phyloP scores from a whole-genome alignment of 2,329 filamentous ascomycete species.

The Diplodia sapinea region DNA sequence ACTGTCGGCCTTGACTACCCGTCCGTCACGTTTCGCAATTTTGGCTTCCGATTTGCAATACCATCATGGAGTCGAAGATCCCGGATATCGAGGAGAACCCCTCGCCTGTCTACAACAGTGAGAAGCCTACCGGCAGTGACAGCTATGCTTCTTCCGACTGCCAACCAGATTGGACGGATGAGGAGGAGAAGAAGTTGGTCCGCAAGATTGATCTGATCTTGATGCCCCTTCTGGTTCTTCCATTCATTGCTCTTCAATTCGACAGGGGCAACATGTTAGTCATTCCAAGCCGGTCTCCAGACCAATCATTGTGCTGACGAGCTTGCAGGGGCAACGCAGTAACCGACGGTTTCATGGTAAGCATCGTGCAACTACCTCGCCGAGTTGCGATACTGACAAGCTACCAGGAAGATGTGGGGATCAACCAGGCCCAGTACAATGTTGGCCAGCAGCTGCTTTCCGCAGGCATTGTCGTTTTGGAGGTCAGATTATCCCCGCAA shows the following conservation, averaged over 20 bases:
- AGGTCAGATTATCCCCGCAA: constrained; percentile 30
- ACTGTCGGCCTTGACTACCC: not conserved
- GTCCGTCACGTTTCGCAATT: constrained; percentile 10
- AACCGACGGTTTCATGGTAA: constrained; percentile 40
- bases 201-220: constrained; percentile 42
- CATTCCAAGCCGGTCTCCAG: too few species aligned
- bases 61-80: constrained; percentile 15
- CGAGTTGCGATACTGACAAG: not conserved
- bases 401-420: constrained; percentile 38
- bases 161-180: constrained; percentile 35
- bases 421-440: constrained; percentile 43
- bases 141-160: constrained; percentile 10
- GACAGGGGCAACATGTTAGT: constrained; percentile 40
- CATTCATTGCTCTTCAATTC: constrained; percentile 44
- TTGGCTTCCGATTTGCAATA: constrained; percentile 4
- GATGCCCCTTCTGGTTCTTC: constrained; percentile 43
- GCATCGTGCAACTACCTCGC: not conserved
- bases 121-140: constrained; percentile 7
- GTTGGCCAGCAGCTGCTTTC: constrained; percentile 45
- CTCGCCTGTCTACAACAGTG: not conserved
- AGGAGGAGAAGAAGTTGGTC: constrained; percentile 41
- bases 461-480: constrained; percentile 43
- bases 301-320: not conserved
- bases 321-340: constrained; percentile 35
- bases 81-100: constrained; percentile 13